Conservation (phyloP, 768 basidiomycete genomes). For the Amanita subjunquillea region DNA sequence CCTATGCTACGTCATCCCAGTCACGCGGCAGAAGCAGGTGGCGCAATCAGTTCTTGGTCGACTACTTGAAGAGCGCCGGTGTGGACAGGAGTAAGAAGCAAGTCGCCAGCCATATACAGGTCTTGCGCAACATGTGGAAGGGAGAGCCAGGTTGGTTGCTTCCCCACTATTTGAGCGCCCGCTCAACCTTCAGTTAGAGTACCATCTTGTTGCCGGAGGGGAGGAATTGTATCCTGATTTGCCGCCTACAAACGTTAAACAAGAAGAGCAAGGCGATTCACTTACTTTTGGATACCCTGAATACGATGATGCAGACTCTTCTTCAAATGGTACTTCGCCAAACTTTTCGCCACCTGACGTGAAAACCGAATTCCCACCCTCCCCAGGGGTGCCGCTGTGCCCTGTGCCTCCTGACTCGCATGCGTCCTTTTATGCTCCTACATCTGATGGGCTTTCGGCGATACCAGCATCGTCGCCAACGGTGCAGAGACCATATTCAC, state of each 20-base stretch:
- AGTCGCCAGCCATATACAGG: slow-evolving; percentile 84
- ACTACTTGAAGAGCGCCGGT: slow-evolving; percentile 60
- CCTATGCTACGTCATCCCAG: slow-evolving; percentile 63
- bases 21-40: slow-evolving; percentile 70
- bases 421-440: not conserved
- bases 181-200: slow-evolving; percentile 34
- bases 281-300: slow-evolving; percentile 33
- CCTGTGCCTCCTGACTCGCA: slow-evolving; percentile 17
- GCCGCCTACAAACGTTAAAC: slow-evolving; percentile 36
- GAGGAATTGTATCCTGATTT: slow-evolving; percentile 56
- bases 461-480: not conserved
- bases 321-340: slow-evolving; percentile 30
- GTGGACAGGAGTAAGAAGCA: slow-evolving; percentile 77
- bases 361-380: slow-evolving; percentile 33
- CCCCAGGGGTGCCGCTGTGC: slow-evolving; percentile 28
- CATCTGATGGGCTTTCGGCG: not conserved
- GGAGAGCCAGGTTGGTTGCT: slow-evolving; percentile 52
- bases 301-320: slow-evolving; percentile 29
- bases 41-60: slow-evolving; percentile 82
- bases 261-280: slow-evolving; percentile 40
- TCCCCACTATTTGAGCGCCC: not conserved
- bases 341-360: slow-evolving; percentile 37
- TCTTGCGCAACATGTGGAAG: slow-evolving; percentile 82
- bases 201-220: slow-evolving; percentile 70
- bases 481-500: not conserved